These are phyloP conservation scores for Penstemon eatonii DNA, from an alignment of 257 asterid genomes.

Conservation along the genomic window DNA sequence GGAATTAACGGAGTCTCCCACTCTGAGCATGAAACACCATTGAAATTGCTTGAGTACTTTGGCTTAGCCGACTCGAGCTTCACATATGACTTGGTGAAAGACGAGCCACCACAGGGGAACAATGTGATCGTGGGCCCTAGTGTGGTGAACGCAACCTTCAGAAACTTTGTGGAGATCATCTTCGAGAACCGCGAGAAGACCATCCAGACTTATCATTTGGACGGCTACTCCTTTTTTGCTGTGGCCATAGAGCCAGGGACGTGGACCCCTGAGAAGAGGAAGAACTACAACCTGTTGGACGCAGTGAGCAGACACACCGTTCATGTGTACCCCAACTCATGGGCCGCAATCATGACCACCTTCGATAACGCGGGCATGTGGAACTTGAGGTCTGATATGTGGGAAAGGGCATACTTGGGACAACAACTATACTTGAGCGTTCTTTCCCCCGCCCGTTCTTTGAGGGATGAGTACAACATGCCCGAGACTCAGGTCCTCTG, in stretches of 20 bases:
- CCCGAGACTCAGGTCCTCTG: conserved; percentile 22
- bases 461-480: conserved; percentile 41
- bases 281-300: conserved; percentile 22
- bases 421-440: conserved; percentile 44
- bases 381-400: conserved; percentile 46
- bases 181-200: conserved; percentile 24
- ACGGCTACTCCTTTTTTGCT: conserved; percentile 25
- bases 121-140: conserved; percentile 11
- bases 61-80: background rate
- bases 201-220: conserved; percentile 23
- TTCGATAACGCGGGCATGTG: conserved; percentile 51
- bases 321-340: conserved; percentile 45
- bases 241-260: conserved; percentile 26
- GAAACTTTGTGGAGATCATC: conserved; percentile 26
- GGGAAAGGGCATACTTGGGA: conserved; percentile 45
- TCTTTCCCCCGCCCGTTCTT: conserved; percentile 30
- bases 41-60: conserved; percentile 23
- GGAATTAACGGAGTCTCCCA: conserved; percentile 29
- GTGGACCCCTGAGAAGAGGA: conserved; percentile 24
- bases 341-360: conserved; percentile 39
- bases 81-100: conserved; percentile 11
- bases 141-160: conserved; percentile 18
- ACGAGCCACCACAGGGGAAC: background rate
- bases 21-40: conserved; percentile 16
- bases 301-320: conserved; percentile 26